Evolutionary conservation across 495 filamentous ascomycete species (phyloP), one percentile per base, ranked within the genome.

Genomic region (Hypoxylon crocopeplum): DNA sequence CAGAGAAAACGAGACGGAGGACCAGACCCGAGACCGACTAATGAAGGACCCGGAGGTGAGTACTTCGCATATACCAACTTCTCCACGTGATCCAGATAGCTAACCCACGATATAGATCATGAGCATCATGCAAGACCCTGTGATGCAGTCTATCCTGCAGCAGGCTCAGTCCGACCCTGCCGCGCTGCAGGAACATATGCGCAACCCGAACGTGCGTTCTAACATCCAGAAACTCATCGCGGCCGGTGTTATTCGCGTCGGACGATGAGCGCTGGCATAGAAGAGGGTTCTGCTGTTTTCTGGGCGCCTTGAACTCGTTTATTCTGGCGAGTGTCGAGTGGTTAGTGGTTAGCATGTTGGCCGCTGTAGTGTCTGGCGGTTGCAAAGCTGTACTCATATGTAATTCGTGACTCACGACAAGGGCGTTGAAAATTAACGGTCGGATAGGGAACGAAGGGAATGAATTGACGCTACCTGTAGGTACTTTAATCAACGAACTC

Each of bases 121-220:
- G 84, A 76, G 82, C 48, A 95, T 98, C 69, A 88, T 97, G 70
- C 85, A 89, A 71, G 95, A 98, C 68, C 94, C 94, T 3, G 86
- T 98, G 67, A 98, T 98, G 95, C 91, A 98, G 74, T 90, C 88
- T 69, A 98, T 98, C 63, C 85, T 98, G 32, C 90, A 94, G 72
- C 92, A 97, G 77, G 94, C 94, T 41, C 97, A 98, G 80, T 86
- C 85, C 39, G 91, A 98, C 71, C 94, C 94, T 3, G 87, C 87
- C 17, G 93, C 95, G 19, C 79, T 99, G 64, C 87, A 92, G 62
- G 93, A 98, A 67, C 94, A 99, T 76, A 96, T 98, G 91, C 90
- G 88, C 81, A 98, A 97, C 77, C 79, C 88, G 6, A 82, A 79
- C 57, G 89, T 98, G 57, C 82, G 86, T 48, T 83, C 81, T 56